A percentile compares a stretch with the other conserved stretches of the same genome.
Conservation (phyloP, 2,329 filamentous ascomycete species). For the Thelonectria olida region DNA sequence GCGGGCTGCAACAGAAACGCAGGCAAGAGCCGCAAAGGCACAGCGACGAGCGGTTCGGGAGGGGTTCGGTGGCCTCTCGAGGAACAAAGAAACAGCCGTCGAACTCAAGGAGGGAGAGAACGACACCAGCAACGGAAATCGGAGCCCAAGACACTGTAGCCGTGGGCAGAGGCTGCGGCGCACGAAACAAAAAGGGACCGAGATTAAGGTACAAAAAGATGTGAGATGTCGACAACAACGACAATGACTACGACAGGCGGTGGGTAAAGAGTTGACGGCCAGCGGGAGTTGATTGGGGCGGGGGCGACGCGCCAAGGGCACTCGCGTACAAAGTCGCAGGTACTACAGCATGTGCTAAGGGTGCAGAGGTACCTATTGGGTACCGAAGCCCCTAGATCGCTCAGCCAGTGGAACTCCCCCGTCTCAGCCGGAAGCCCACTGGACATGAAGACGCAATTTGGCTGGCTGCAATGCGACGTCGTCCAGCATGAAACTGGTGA, state of each 20-base stretch:
- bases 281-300: conserved; percentile 38
- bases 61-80: conserved; percentile 12
- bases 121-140: conserved; percentile 10
- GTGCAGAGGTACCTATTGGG: neutral
- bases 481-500: neutral
- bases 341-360: neutral
- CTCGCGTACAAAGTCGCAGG: conserved; percentile 28
- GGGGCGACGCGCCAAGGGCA: conserved; percentile 22
- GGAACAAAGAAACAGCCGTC: conserved; percentile 5
- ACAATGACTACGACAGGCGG: conserved; percentile 21
- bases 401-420: too few species aligned
- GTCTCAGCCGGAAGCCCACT: conserved; percentile 17
- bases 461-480: conserved; percentile 7
- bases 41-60: conserved; percentile 33
- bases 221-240: conserved; percentile 20
- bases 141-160: conserved; percentile 29
- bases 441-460: conserved; percentile 1
- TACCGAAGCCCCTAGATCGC: neutral
- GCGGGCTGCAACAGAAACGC: conserved; percentile 23
- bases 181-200: conserved; percentile 26
- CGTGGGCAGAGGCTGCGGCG: conserved; percentile 32
- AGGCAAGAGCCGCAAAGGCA: conserved; percentile 37
- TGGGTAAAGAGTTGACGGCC: conserved; percentile 31
- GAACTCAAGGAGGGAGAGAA: conserved; percentile 1
- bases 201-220: conserved; percentile 18